Percentiles rank a stretch among this genome's conserved stretches.
These are phyloP conservation scores for Spatholobus suberectus DNA, from an alignment of 306 rosid species.

Conservation along the genomic window DNA sequence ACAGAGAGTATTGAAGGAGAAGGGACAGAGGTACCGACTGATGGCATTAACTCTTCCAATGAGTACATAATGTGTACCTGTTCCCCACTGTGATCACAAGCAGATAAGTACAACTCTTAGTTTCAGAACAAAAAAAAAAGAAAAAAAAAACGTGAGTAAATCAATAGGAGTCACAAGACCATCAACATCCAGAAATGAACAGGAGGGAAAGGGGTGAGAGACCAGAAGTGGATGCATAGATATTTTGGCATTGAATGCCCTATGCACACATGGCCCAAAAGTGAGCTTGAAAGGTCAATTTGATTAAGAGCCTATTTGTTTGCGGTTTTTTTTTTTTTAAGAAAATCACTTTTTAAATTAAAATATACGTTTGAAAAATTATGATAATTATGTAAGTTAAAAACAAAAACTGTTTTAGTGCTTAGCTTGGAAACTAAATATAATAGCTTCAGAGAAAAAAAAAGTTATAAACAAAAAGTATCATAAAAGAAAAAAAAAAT, in stretches of 20 bases:
- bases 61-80: slow-evolving; percentile 86
- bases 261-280: slow-evolving; percentile 13
- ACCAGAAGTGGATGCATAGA: slow-evolving; percentile 17
- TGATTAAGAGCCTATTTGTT: neutral
- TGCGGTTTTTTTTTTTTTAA: neutral
- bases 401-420: neutral
- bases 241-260: slow-evolving; percentile 24
- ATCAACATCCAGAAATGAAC: slow-evolving; percentile 21
- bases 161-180: neutral
- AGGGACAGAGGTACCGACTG: slow-evolving; percentile 88
- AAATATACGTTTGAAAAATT: neutral
- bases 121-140: slow-evolving; percentile 6
- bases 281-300: slow-evolving; percentile 30
- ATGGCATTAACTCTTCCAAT: slow-evolving; percentile 95
- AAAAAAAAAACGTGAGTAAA: slow-evolving; percentile 26
- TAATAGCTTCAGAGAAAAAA: neutral
- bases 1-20: slow-evolving; percentile 81
- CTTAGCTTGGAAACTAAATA: neutral
- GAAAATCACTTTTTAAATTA: neutral
- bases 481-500: too few relatives aligned
- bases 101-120: slow-evolving; percentile 43
- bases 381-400: neutral
- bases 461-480: neutral
- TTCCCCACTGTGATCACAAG: slow-evolving; percentile 69
- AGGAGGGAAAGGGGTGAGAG: neutral